Base-by-base conservation (phyloP, 495 filamentous ascomycete genomes). In the Cercophora sp. region DNA sequence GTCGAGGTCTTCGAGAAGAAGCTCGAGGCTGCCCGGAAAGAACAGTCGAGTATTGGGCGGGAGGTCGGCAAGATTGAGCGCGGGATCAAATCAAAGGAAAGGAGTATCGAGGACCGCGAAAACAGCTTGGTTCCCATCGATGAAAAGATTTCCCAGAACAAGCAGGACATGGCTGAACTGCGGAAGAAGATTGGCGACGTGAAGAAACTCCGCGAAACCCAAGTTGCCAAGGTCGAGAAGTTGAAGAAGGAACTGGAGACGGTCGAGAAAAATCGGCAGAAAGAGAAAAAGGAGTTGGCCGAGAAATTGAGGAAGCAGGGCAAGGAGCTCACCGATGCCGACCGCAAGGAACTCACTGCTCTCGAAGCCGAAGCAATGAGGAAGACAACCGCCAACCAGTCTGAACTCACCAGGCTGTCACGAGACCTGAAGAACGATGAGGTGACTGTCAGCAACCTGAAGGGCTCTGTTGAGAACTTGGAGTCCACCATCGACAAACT, bases 401-500 rank as follows among this genome's bases (percentile, higher is more conserved):
- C 86, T 48, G 87, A 89, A 55, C 78, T 95, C 34, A 88, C 91
- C 69, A 89, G 89, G 57, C 80, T 95, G 29, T 75, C 77, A 35
- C 90, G 91, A 18, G 88, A 95, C 60, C 74, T 86, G 34, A 93
- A 89, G 70, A 94, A 88, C 1, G 94, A 96, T 56, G 85, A 90
- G 37, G 89, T 89, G 51, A 91, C 89, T 0, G 85, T 89, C 42
- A 92, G 86, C 59, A 95, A 84, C 61, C 68, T 97, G 47, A 87
- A 85, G 66, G 83, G 85, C 60, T 96, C 91, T 67, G 85, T 96
- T 15, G 90, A 96, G 45, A 79, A 74, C 16, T 79, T 84, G 2
- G 76, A 96, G 61, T 85, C 83, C 61, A 82, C 86, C 26, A 73
- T 87, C 13, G 78, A 86, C 43, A 87, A 83, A 54, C 71, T 95